Evolutionary conservation across 2,329 filamentous ascomycete species (phyloP).

Genomic region (Verticillium klebahnii): DNA sequence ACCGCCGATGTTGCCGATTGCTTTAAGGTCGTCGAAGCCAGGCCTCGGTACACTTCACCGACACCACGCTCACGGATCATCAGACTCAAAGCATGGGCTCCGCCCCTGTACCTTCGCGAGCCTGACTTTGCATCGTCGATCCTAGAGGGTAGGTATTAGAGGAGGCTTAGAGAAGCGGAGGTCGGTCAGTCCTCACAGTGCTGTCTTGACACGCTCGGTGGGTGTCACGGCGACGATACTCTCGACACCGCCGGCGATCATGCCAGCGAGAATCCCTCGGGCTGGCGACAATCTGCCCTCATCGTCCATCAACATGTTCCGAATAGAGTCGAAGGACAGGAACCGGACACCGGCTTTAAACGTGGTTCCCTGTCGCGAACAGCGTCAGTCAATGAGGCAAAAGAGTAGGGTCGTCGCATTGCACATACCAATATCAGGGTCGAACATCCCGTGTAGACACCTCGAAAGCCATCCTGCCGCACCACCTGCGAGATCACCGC

Average conservation of each 20-base stretch:
- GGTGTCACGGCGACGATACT: constrained; percentile 63
- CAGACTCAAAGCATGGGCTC: constrained; percentile 23
- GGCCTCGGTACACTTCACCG: constrained; percentile 36
- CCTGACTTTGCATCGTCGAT: constrained; percentile 30
- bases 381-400: not conserved
- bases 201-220: constrained; percentile 65
- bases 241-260: constrained; percentile 58
- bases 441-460: constrained; percentile 60
- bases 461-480: constrained; percentile 45
- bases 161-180: not conserved
- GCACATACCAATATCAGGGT: constrained; percentile 44
- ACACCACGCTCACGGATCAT: constrained; percentile 35
- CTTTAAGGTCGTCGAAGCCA: constrained; percentile 40
- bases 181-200: constrained; percentile 31
- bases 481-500: constrained; percentile 50
- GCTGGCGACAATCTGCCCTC: constrained; percentile 51
- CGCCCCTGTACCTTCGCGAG: constrained; percentile 21
- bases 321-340: constrained; percentile 61
- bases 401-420: no score
- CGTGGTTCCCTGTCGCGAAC: constrained; percentile 40
- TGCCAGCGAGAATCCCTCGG: constrained; percentile 58
- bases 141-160: constrained; percentile 8
- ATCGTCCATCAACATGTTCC: constrained; percentile 49
- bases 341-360: constrained; percentile 64
- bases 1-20: constrained; percentile 42